Base-by-base conservation (phyloP, 1,284 basidiomycete species). In the Pseudozyma pruni region DNA sequence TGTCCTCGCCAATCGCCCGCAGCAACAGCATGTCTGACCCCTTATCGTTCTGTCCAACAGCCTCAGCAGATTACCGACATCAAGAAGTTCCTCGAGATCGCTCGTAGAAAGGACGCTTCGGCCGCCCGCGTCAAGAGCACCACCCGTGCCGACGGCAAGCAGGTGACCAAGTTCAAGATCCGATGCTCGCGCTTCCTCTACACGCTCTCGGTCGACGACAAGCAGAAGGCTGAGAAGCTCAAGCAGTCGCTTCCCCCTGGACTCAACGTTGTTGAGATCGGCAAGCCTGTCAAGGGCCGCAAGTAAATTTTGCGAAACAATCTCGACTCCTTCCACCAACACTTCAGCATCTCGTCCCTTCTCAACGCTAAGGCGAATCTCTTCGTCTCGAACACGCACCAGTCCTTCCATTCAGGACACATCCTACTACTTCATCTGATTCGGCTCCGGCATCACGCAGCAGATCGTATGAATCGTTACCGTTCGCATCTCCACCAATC, bases 191-290 rank as follows among this genome's bases (percentile, higher is more conserved):
- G 91, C 83, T 97, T 95, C 87, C 91, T 98, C 74, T 98, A 99
- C 90, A 98, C 96, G 29, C 89, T 98, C 76, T 89, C 90, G 72
- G 86, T 98, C 83, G 90, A 94, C 83, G 96, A 98, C 86, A 88
- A 91, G 81, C 94, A 97, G 86, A 98, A 98, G 89, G 96, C 96
- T 44, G 93, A 96, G 84, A 99, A 98, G 88, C 90, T 99, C 81
- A 90, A 91, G 87, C 92, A 93, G 86, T 91, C 90, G 81, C 87
- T 99, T 51, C 95, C 95, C 64, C 95, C 96, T 83, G 91, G 94
- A 58, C 71, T 73, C 42, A 64, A 73, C 71, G 71, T 73, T 46
- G 71, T 73, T 44, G 71, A 73, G 71, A 61, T 73, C 40, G 71
- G 71, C 61, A 69, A 69, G 66, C 50, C 55, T 41, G 60, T 59